These are phyloP conservation scores for Apiotrichum montevideense DNA, from an alignment of 1,284 basidiomycete species.

Conservation along the genomic window DNA sequence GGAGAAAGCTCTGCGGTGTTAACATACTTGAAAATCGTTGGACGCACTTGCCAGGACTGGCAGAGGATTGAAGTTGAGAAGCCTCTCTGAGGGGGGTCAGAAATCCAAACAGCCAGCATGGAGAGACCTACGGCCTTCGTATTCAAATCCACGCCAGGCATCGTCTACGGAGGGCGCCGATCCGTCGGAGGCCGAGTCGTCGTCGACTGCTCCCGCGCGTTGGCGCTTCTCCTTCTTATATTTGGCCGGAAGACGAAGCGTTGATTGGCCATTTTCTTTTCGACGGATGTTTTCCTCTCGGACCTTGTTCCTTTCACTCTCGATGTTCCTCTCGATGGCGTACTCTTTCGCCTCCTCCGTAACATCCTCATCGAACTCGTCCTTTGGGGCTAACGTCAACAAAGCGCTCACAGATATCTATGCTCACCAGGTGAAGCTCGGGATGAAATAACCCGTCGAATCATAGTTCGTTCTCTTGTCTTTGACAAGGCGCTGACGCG, in stretches of 20 bases:
- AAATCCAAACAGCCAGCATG: neutral
- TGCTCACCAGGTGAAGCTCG: too few species aligned
- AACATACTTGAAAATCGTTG: too few species aligned
- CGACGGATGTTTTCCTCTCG: constrained; percentile 23
- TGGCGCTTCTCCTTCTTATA: neutral
- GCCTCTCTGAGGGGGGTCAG: neutral
- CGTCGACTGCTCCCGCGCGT: too few species aligned
- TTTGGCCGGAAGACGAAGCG: constrained; percentile 15
- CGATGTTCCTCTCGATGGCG: constrained; percentile 9
- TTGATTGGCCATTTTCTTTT: constrained; percentile 16
- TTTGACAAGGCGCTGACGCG: too few species aligned
- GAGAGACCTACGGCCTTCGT: constrained; percentile 1
- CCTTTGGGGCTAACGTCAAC: constrained; percentile 15
- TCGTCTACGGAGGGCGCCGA: neutral
- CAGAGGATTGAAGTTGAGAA: neutral
- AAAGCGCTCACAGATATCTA: too few species aligned
- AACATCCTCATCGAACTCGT: constrained; percentile 31
- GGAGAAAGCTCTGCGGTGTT: too few species aligned
- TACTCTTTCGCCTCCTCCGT: constrained; percentile 23
- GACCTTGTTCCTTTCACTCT: constrained; percentile 12
- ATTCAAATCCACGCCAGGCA: neutral
- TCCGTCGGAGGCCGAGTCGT: too few species aligned
- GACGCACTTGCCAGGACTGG: neutral
- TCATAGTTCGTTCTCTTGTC: too few species aligned
- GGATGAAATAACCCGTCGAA: too few species aligned